Conservation (phyloP, 768 basidiomycete species). For the Mycena galopus region DNA sequence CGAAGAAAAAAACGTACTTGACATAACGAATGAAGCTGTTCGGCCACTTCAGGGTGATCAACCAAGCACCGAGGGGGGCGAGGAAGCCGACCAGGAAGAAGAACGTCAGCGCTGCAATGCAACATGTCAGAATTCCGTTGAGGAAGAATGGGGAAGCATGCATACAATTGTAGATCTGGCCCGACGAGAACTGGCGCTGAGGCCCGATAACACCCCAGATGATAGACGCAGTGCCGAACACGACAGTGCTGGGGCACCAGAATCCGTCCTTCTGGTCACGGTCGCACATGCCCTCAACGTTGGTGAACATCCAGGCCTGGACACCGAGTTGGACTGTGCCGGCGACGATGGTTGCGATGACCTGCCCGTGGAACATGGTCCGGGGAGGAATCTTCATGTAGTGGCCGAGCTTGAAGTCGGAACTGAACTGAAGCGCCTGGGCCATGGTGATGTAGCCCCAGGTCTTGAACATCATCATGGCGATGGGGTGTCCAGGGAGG, state of each 20-base stretch:
- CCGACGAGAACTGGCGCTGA: conserved; percentile 59
- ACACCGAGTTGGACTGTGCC: conserved; percentile 83
- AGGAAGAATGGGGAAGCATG: not conserved
- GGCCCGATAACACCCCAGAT: conserved; percentile 91
- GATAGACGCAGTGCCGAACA: conserved; percentile 85
- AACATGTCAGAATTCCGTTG: conserved; percentile 54
- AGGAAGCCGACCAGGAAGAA: conserved; percentile 86
- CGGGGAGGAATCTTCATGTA: conserved; percentile 84
- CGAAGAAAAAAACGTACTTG: conserved; percentile 61
- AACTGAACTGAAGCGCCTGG: conserved; percentile 71
- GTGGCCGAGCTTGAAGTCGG: conserved; percentile 86
- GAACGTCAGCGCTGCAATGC: conserved; percentile 62
- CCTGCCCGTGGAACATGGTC: conserved; percentile 79
- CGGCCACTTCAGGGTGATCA: conserved; percentile 71
- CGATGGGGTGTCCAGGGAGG: conserved; percentile 64
- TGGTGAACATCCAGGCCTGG: conserved; percentile 82
- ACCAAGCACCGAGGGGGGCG: conserved; percentile 67
- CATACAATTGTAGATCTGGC: conserved; percentile 30
- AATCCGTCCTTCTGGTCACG: conserved; percentile 70
- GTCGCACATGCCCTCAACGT: conserved; percentile 73
- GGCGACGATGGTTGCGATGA: conserved; percentile 75
- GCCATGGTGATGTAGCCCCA: conserved; percentile 63
- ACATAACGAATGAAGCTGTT: conserved; percentile 71
- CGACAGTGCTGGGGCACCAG: conserved; percentile 76
- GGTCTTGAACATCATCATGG: conserved; percentile 80